Conservation (phyloP, 768 basidiomycete species). For the Tylopilus plumbeoviolaceoides region DNA sequence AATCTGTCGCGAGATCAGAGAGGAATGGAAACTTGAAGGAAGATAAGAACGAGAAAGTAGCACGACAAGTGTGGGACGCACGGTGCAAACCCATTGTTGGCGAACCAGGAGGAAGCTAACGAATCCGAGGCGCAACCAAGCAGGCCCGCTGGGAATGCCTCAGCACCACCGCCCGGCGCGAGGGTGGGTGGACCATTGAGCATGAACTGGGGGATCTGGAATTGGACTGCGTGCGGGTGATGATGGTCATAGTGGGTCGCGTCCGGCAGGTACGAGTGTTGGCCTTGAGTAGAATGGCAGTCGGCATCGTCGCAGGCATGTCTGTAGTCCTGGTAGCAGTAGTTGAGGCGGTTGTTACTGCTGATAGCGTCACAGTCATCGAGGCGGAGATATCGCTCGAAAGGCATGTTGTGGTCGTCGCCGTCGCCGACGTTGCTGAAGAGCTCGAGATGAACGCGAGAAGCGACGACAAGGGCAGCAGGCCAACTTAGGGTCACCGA, state of each 20-base stretch:
- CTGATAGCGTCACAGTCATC: slow-evolving; percentile 14
- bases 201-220: slow-evolving; percentile 68
- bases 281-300: slow-evolving; percentile 7
- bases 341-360: slow-evolving; percentile 2
- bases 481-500: not conserved
- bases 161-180: slow-evolving; percentile 70
- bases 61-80: slow-evolving; percentile 8
- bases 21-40: slow-evolving; percentile 20
- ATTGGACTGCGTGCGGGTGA: slow-evolving; percentile 33
- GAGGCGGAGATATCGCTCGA: slow-evolving; percentile 36
- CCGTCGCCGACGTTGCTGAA: not conserved
- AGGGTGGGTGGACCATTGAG: slow-evolving; percentile 53
- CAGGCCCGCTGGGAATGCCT: slow-evolving; percentile 55
- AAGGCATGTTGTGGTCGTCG: slow-evolving; percentile 34
- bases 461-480: not conserved
- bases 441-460: not conserved
- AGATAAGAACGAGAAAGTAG: slow-evolving; percentile 10
- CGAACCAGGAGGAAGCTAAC: slow-evolving; percentile 45
- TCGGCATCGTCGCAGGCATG: slow-evolving; percentile 8
- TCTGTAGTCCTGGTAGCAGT: slow-evolving; percentile 14
- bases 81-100: slow-evolving; percentile 41
- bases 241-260: slow-evolving; percentile 1
- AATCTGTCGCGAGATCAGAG: slow-evolving; percentile 17
- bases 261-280: slow-evolving; percentile 1
- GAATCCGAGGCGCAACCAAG: slow-evolving; percentile 21